Percentiles rank a stretch among this genome's conserved stretches.
phyloP scores from a whole-genome alignment of 306 rosid species.

The Lathyrus aphaca region DNA sequence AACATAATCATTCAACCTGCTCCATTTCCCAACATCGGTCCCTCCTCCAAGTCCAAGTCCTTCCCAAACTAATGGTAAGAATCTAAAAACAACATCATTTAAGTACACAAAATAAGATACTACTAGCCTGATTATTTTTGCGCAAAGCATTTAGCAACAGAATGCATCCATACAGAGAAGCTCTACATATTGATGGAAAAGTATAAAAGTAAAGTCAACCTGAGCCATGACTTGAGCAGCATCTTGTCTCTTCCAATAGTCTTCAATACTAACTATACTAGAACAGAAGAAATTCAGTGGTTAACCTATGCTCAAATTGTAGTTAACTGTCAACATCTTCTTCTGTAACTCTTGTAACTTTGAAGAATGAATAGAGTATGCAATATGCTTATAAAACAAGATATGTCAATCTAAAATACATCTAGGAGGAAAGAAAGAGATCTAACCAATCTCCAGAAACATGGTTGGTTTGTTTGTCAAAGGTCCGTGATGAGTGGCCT shows the following conservation, averaged over 20 bases:
- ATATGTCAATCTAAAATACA: constrained; percentile 24
- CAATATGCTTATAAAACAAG: constrained; percentile 21
- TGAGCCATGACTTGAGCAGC: constrained; percentile 87
- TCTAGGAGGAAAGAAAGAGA: constrained; percentile 24
- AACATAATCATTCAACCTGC: constrained; percentile 53
- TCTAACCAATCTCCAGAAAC: constrained; percentile 93
- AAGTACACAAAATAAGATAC: constrained; percentile 23
- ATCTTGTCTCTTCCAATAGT: constrained; percentile 93
- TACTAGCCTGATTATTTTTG: background rate
- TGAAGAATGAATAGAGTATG: constrained; percentile 11
- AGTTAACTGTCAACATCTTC: constrained; percentile 14
- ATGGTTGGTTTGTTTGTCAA: constrained; percentile 74
- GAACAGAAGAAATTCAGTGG: constrained; percentile 31
- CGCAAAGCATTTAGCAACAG: constrained; percentile 9
- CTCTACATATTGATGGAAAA: constrained; percentile 17
- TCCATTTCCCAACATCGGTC: constrained; percentile 83
- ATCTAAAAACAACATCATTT: constrained; percentile 31
- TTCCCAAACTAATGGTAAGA: constrained; percentile 84
- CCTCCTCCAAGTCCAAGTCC: constrained; percentile 97
- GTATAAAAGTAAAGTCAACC: constrained; percentile 50
- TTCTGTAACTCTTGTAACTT: background rate
- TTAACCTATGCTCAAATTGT: constrained; percentile 14
- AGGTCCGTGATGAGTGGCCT: constrained; percentile 97
- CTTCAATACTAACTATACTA: constrained; percentile 86
- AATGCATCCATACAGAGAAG: constrained; percentile 18